Percentiles rank a stretch among this genome's conserved stretches.
These are phyloP conservation scores for Amanita molliuscula DNA, from an alignment of 768 basidiomycete species.

Conservation along the genomic window DNA sequence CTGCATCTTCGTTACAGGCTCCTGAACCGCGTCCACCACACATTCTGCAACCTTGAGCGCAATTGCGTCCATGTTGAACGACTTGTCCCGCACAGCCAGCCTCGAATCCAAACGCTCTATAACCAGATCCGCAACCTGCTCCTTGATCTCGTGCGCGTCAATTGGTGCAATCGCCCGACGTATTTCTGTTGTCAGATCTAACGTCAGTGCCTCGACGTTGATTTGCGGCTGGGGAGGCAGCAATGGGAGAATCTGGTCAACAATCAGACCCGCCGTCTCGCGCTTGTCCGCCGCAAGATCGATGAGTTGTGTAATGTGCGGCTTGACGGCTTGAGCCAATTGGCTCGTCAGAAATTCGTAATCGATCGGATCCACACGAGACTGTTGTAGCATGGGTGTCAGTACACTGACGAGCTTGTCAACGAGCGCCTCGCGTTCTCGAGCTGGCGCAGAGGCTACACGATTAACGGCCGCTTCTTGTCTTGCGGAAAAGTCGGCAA, in stretches of 20 bases:
- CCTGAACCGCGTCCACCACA: conserved; percentile 29
- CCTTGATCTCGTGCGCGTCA: conserved; percentile 81
- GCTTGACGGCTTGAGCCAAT: conserved; percentile 79
- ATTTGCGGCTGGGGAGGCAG: conserved; percentile 33
- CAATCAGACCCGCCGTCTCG: conserved; percentile 76
- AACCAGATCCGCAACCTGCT: conserved; percentile 81
- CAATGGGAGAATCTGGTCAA: conserved; percentile 60
- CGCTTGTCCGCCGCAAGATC: conserved; percentile 84
- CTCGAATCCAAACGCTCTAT: conserved; percentile 79
- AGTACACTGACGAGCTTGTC: conserved; percentile 50
- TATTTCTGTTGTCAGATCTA: conserved; percentile 58
- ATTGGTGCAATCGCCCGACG: conserved; percentile 63
- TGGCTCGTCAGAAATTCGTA: conserved; percentile 68
- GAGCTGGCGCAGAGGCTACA: conserved; percentile 27
- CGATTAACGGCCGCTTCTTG: conserved; percentile 38
- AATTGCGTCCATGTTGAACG: conserved; percentile 52
- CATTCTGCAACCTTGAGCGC: conserved; percentile 45
- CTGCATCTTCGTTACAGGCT: conserved; percentile 19
- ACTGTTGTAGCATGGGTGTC: conserved; percentile 46
- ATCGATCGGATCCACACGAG: conserved; percentile 62
- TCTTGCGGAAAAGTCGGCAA: conserved; percentile 45
- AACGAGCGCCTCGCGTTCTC: conserved; percentile 50
- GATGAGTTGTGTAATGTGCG: conserved; percentile 81
- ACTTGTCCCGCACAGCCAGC: conserved; percentile 66
- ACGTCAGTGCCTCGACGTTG: conserved; percentile 47